These are phyloP conservation scores for Physcomitrellopsis africana DNA, from an alignment of 225 moss, liverwort and hornwort genomes.

Conservation along the genomic window DNA sequence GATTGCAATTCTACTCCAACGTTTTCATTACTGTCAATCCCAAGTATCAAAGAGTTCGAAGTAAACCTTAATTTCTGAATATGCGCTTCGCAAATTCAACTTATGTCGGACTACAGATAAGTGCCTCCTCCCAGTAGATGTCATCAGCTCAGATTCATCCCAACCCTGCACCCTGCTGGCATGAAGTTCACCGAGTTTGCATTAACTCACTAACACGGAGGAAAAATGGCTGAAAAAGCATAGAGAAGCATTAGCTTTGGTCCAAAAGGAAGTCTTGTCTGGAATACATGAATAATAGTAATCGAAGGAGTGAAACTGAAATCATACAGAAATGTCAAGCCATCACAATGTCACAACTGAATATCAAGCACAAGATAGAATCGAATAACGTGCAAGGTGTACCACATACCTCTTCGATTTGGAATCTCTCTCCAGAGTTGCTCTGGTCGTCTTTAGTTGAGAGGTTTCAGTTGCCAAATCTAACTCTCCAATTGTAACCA, in stretches of 20 bases:
- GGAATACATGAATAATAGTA: no score
- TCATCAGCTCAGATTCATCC: constrained; percentile 52
- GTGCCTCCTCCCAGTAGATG: constrained; percentile 55
- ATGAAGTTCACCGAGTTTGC: neutral
- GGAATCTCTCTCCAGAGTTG: neutral
- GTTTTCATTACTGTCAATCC: no score
- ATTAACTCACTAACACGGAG: neutral
- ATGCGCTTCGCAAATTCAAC: constrained; percentile 57
- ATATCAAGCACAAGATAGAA: neutral
- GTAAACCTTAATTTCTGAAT: constrained; percentile 37
- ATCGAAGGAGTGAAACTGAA: neutral
- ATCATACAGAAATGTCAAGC: neutral
- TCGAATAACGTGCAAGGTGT: neutral
- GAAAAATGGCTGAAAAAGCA: no score
- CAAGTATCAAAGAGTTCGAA: no score
- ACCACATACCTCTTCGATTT: constrained; percentile 7
- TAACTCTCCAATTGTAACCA: constrained; percentile 29
- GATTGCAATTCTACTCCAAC: no score
- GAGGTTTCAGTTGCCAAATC: constrained; percentile 25
- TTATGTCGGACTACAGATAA: constrained; percentile 46
- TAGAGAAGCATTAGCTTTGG: no score
- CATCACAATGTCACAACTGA: neutral
- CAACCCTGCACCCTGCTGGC: constrained; percentile 34
- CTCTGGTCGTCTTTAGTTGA: neutral
- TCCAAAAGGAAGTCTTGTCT: no score